Conservation (phyloP, 1,139 yeast genomes). For the Debaryomyces sp. region DNA sequence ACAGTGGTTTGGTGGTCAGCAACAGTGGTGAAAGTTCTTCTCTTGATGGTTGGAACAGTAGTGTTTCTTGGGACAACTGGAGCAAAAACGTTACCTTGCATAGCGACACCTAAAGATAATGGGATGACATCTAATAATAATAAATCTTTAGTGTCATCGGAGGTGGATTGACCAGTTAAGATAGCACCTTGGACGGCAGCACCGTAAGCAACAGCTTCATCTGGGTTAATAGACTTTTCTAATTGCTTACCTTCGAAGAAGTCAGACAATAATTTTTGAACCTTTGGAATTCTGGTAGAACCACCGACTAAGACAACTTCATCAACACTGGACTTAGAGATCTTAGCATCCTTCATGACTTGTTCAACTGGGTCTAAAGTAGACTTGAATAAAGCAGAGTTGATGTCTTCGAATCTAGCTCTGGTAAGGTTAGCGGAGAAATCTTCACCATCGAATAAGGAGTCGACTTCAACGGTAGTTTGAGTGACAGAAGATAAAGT, state of each 20-base stretch:
- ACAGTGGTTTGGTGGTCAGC: conserved; percentile 99
- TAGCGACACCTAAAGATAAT: conserved; percentile 98
- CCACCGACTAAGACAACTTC: conserved; percentile 99
- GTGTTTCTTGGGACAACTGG: conserved; percentile 99
- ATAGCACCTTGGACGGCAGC: conserved; percentile 99
- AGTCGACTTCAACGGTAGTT: conserved; percentile 96
- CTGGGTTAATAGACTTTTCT: conserved; percentile 97
- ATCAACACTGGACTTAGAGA: conserved; percentile 84
- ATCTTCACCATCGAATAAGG: conserved; percentile 94
- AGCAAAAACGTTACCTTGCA: conserved; percentile 99
- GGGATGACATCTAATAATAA: conserved; percentile 98
- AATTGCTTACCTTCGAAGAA: conserved; percentile 98
- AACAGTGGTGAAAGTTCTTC: conserved; percentile 99
- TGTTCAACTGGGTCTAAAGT: conserved; percentile 98
- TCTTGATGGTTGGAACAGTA: conserved; percentile 99
- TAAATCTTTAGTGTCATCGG: conserved; percentile 96
- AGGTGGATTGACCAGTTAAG: conserved; percentile 96
- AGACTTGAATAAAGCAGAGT: conserved; percentile 93
- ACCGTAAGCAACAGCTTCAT: conserved; percentile 99
- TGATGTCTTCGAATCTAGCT: conserved; percentile 98
- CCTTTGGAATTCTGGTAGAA: conserved; percentile 99
- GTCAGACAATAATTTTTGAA: conserved; percentile 96
- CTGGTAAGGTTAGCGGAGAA: conserved; percentile 96
- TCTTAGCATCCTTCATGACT: conserved; percentile 94
- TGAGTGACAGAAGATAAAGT: conserved; percentile 96